phyloP scores from a whole-genome alignment of 495 filamentous ascomycete species.

The Filosporella fistucella region DNA sequence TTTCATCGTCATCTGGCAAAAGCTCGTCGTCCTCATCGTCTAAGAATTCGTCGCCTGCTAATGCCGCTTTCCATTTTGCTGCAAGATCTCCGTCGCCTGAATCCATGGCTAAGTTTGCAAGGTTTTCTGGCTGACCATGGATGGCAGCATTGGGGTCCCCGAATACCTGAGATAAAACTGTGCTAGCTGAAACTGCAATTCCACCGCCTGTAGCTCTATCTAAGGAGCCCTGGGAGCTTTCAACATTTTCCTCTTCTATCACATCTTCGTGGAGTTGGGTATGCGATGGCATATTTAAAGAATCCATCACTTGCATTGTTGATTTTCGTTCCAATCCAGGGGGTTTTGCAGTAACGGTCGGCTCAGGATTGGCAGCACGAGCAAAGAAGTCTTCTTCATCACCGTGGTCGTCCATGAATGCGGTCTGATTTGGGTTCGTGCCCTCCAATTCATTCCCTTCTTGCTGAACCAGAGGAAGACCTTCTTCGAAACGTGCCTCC shows the following conservation, averaged over 20 bases:
- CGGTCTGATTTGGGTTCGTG: not conserved
- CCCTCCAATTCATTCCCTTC: conserved; percentile 21
- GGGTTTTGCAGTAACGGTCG: conserved; percentile 2
- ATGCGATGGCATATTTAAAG: conserved; percentile 18
- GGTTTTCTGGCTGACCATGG: conserved; percentile 24
- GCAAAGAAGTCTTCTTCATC: conserved; percentile 48
- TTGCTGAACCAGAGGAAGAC: conserved; percentile 47
- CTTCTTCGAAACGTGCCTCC: conserved; percentile 55
- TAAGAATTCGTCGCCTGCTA: conserved; percentile 73
- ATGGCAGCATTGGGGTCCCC: conserved; percentile 15
- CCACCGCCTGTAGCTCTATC: conserved; percentile 22
- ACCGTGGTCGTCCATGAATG: conserved; percentile 30
- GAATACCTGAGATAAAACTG: conserved; percentile 22
- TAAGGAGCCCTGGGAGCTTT: conserved; percentile 29
- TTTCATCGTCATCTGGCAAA: conserved; percentile 57
- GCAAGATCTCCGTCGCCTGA: conserved; percentile 58
- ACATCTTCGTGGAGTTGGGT: conserved; percentile 4
- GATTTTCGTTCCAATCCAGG: conserved; percentile 50
- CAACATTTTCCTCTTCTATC: conserved; percentile 27
- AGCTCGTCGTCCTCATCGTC: conserved; percentile 46
- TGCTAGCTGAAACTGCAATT: conserved; percentile 23
- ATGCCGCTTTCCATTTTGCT: conserved; percentile 77
- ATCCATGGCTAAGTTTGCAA: conserved; percentile 22
- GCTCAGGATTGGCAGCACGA: conserved; percentile 26
- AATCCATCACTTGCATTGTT: conserved; percentile 50